Base-by-base conservation (phyloP, 148 eudicot species). In the Linanthus parryae region DNA sequence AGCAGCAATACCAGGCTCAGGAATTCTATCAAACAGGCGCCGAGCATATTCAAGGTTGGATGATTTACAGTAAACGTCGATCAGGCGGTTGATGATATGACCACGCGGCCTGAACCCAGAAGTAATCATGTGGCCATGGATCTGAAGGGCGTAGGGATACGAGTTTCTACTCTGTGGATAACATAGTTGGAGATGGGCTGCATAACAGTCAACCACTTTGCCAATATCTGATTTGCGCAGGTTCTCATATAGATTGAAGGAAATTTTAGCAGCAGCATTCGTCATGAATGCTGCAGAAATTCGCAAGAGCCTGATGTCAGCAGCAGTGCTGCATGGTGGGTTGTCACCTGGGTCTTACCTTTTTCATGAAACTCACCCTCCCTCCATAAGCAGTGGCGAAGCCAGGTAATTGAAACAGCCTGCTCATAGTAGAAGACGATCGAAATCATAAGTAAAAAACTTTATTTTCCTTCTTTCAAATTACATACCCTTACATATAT, bases 81-180 rank as follows among this genome's bases (percentile, higher is more conserved):
- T 69, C n/a, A 84, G 54, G 13, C 71, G 73, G 44, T 68, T 80
- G 18, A 80, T 68, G 47, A 72, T 76, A 40, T 74, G 92, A 10
- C 75, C 76, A 27, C 73, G 78, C 12, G 94, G 94, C 2, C 16
- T 56, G 70, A 86, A 91, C 48, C 94, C 95, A 2, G 72, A 76
- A 23, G 74, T 54, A 11, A 77, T 78, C 80, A 91, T 86, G 65
- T 79, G 82, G 57, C 79, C 95, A 48, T 83, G 97, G 75, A 83
- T 59, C 48, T 54, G 16, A 39, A 51, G 72, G 35, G 72, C 80
- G 33, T 54, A 65, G 41, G 75, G 8, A 34, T 63, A 68, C 1
- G 84, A 68, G 22, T 69, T 44, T 39, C 83, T 74, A 54, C 52
- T 50, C 0, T 63, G 70, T 2, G 63, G 73, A 55, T 41, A 54